phyloP scores from a whole-genome alignment of 306 rosid species.

The Trifolium dubium region DNA sequence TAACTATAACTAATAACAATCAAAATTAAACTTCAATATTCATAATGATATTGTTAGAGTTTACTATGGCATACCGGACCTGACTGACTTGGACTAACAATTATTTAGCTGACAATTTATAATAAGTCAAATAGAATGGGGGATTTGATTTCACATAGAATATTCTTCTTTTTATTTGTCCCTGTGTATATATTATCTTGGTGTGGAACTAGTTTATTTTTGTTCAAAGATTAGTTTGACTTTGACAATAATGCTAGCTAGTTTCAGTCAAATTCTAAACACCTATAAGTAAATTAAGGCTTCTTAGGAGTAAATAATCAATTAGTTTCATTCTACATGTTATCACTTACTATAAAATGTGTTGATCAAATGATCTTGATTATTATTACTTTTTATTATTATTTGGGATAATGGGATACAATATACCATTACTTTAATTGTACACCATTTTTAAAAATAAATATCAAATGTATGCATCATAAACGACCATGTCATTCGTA shows the following conservation, averaged over 20 bases:
- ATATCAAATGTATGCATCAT: too few relatives aligned
- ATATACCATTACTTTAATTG: too few relatives aligned
- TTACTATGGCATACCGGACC: background rate
- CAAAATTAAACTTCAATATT: background rate
- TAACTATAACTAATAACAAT: too few relatives aligned
- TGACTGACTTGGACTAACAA: background rate
- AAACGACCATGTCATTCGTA: too few relatives aligned
- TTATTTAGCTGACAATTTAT: too few relatives aligned
- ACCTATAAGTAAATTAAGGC: too few relatives aligned
- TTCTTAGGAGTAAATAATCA: background rate
- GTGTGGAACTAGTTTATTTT: background rate
- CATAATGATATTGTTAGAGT: background rate
- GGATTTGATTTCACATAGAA: background rate
- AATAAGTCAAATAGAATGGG: background rate
- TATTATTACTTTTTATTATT: too few relatives aligned
- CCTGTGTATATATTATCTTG: background rate
- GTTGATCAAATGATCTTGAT: background rate
- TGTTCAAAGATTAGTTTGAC: background rate
- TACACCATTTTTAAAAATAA: too few relatives aligned
- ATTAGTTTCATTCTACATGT: too few relatives aligned
- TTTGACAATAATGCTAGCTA: background rate
- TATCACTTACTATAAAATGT: too few relatives aligned
- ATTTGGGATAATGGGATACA: too few relatives aligned
- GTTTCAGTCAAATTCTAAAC: background rate
- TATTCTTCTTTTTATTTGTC: background rate